Evolutionary conservation across 75 land plant genomes (phyloP).

Genomic region (Selaginella tamariscina): DNA sequence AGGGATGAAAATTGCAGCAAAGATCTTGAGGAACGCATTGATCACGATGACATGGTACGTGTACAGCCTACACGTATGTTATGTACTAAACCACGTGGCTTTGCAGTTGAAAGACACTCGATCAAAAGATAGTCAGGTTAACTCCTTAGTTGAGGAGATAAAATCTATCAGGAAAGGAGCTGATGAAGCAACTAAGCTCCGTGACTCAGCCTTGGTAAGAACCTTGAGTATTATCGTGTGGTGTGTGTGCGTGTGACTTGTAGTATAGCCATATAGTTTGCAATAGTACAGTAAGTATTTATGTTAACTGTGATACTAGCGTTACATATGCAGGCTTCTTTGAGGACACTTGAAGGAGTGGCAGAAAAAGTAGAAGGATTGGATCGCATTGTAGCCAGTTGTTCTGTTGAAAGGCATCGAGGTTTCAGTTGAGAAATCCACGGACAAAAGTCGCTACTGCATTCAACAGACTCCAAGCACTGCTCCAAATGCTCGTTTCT

Average conservation of each 20-base stretch:
- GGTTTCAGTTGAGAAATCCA: neutral
- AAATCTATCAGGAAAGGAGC: neutral
- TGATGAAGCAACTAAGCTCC: conserved; percentile 2
- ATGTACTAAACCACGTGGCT: neutral
- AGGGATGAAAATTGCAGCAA: conserved; percentile 8
- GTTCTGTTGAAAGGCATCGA: neutral
- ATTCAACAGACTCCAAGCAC: neutral
- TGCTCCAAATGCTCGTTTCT: neutral
- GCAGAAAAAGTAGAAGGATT: neutral
- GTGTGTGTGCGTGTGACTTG: too few relatives aligned
- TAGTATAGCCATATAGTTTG: too few relatives aligned
- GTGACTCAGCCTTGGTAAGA: conserved; percentile 16
- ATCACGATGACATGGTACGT: conserved; percentile 8
- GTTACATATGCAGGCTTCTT: neutral
- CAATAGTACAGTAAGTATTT: neutral
- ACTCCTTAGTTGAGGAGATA: conserved; percentile 6
- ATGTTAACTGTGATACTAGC: neutral
- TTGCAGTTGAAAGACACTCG: conserved; percentile 7
- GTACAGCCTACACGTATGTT: too few relatives aligned
- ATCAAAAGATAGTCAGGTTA: conserved; percentile 2
- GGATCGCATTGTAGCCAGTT: neutral
- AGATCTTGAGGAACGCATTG: conserved; percentile 9
- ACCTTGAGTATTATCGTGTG: too few relatives aligned
- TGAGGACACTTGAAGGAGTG: neutral
- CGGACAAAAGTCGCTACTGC: neutral